Conservation (phyloP, 768 basidiomycete species). For the Boletales sp. region DNA sequence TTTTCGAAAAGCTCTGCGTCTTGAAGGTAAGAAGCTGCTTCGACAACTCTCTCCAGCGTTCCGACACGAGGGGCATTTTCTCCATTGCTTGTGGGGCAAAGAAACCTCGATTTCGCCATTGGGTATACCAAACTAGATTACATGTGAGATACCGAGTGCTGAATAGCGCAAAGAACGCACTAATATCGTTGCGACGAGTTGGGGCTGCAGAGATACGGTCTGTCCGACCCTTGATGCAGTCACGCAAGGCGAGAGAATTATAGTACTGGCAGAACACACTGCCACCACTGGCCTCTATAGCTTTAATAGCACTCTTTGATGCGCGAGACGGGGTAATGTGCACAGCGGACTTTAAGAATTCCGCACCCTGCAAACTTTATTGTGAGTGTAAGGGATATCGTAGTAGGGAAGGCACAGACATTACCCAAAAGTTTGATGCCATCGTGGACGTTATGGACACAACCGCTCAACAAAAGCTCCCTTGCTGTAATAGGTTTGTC, state of each 20-base stretch:
- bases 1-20: constrained; percentile 29
- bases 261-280: constrained; percentile 88
- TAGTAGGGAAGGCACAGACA: constrained; percentile 40
- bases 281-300: constrained; percentile 80
- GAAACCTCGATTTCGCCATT: constrained; percentile 71
- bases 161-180: constrained; percentile 42
- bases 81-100: constrained; percentile 58
- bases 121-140: constrained; percentile 71
- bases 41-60: constrained; percentile 67
- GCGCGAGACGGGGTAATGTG: constrained; percentile 83
- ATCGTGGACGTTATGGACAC: constrained; percentile 83
- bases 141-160: constrained; percentile 4
- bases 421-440: constrained; percentile 90
- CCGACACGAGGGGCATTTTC: constrained; percentile 60
- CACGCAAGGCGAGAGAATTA: constrained; percentile 79
- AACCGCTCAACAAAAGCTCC: constrained; percentile 80
- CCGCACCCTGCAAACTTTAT: constrained; percentile 48
- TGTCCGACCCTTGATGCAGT: constrained; percentile 67
- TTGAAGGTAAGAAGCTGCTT: constrained; percentile 57
- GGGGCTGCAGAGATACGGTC: constrained; percentile 76
- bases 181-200: constrained; percentile 80
- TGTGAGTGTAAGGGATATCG: constrained; percentile 1
- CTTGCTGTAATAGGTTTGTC: constrained; percentile 85
- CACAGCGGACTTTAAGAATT: constrained; percentile 65
- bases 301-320: constrained; percentile 79